These are phyloP conservation scores for Pseudonitzschia multiseries DNA, from an alignment of 108 stramenopile genomes.

Conservation along the genomic window DNA sequence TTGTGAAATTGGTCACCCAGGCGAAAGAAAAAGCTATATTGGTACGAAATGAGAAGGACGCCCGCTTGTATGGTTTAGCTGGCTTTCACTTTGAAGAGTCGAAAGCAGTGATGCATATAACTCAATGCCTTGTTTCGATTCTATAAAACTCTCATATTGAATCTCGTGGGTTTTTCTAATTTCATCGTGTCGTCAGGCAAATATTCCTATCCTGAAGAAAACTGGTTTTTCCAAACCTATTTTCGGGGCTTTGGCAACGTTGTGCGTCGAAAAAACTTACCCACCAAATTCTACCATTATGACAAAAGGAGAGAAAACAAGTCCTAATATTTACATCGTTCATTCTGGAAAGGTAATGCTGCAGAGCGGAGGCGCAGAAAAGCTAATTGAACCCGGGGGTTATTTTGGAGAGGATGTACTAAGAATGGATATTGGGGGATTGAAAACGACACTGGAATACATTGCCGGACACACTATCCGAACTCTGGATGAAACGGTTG, in stretches of 20 bases:
- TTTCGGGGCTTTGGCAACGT: constrained; percentile 51
- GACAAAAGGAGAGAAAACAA: constrained; percentile 64
- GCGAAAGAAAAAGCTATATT: constrained; percentile 53
- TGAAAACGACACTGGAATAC: constrained; percentile 39
- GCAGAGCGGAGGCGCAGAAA: constrained; percentile 28
- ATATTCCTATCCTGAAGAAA: constrained; percentile 32
- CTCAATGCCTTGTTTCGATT: background rate
- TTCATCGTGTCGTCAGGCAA: constrained; percentile 11
- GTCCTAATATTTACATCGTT: constrained; percentile 58
- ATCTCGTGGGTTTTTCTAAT: background rate
- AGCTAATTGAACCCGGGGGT: constrained; percentile 47
- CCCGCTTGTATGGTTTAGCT: background rate
- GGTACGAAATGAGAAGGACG: constrained; percentile 37
- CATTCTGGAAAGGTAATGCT: constrained; percentile 52
- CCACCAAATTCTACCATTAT: constrained; percentile 67
- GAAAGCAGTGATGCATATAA: background rate
- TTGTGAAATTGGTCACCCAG: constrained; percentile 33
- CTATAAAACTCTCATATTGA: too few relatives aligned
- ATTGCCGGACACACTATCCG: constrained; percentile 39
- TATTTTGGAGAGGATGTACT: constrained; percentile 77
- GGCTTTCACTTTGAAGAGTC: background rate
- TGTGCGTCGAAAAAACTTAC: constrained; percentile 53
- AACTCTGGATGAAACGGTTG: constrained; percentile 41
- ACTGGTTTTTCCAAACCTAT: constrained; percentile 36
- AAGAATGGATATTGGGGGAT: constrained; percentile 34